phyloP scores from a whole-genome alignment of 305 asterid genomes.

The Fraxinus albicans region DNA sequence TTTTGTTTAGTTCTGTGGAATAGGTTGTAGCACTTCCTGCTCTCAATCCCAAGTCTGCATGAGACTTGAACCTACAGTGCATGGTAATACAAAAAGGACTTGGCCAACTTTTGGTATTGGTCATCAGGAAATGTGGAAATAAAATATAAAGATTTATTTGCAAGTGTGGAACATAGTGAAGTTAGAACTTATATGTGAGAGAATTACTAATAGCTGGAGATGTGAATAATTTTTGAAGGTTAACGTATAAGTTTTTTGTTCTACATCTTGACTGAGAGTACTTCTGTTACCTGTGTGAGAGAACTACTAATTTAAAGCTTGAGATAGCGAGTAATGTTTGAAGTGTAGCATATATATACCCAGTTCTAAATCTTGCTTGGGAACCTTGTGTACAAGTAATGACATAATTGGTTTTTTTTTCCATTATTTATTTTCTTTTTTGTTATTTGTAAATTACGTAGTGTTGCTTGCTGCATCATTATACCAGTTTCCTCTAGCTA shows the following conservation, averaged over 20 bases:
- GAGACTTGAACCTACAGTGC: background rate
- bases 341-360: background rate
- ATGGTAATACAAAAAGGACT: background rate
- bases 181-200: background rate
- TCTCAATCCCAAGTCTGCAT: background rate
- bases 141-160: background rate
- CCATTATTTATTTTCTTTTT: background rate
- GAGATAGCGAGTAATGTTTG: background rate
- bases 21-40: background rate
- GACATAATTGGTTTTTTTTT: background rate
- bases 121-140: background rate
- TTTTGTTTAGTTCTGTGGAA: background rate
- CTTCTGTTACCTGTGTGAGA: background rate
- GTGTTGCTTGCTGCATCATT: constrained; percentile 15
- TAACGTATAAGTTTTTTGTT: background rate
- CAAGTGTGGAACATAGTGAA: background rate
- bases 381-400: background rate
- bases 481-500: constrained; percentile 21
- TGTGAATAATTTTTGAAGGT: background rate
- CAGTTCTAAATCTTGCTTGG: background rate
- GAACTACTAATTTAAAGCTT: background rate
- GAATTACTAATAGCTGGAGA: background rate
- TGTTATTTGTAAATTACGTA: background rate
- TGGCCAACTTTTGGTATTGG: background rate
- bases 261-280: background rate